A percentile compares a stretch with the other conserved stretches of the same genome.
phyloP scores from a whole-genome alignment of 1,139 yeast genomes.

The Barnettozyma hawaiiensis region DNA sequence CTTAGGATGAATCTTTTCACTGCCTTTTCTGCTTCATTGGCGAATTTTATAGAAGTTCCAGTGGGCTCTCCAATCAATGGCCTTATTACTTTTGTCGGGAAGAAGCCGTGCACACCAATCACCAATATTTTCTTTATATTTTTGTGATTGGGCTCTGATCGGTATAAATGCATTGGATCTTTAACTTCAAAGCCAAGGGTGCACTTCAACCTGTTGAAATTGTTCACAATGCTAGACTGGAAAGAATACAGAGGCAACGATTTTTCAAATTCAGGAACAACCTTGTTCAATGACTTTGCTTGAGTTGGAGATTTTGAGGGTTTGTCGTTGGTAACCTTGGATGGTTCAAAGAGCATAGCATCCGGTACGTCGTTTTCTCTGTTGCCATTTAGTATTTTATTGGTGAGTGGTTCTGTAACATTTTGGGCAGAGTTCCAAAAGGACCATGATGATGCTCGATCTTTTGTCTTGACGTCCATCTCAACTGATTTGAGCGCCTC shows the following conservation, averaged over 20 bases:
- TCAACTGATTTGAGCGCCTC: slow-evolving; percentile 5
- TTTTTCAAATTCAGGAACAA: slow-evolving; percentile 31
- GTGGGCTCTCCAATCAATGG: slow-evolving; percentile 90
- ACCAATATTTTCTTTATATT: slow-evolving; percentile 53
- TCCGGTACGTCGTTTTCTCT: slow-evolving; percentile 13
- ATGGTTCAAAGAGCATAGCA: slow-evolving; percentile 22
- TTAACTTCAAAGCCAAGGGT: slow-evolving; percentile 23
- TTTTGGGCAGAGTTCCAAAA: slow-evolving; percentile 19
- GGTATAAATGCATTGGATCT: slow-evolving; percentile 28
- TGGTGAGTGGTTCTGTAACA: slow-evolving; percentile 15
- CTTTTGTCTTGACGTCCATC: slow-evolving; percentile 3
- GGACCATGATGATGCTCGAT: slow-evolving; percentile 20
- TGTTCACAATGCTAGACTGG: slow-evolving; percentile 15
- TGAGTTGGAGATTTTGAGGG: slow-evolving; percentile 3
- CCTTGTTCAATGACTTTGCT: slow-evolving; percentile 10
- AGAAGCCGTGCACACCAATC: slow-evolving; percentile 93
- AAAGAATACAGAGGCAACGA: slow-evolving; percentile 28
- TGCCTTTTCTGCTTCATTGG: slow-evolving; percentile 79
- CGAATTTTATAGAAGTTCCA: slow-evolving; percentile 83
- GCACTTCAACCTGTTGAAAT: slow-evolving; percentile 20
- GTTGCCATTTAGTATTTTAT: slow-evolving; percentile 18
- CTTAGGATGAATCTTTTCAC: slow-evolving; percentile 68
- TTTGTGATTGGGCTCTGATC: slow-evolving; percentile 15
- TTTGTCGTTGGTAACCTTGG: slow-evolving; percentile 5
- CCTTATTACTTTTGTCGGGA: slow-evolving; percentile 80